Percentiles rank a stretch among this genome's conserved stretches.
phyloP scores from a whole-genome alignment of 179 eudicot genomes.

The Beta lomatogona region DNA sequence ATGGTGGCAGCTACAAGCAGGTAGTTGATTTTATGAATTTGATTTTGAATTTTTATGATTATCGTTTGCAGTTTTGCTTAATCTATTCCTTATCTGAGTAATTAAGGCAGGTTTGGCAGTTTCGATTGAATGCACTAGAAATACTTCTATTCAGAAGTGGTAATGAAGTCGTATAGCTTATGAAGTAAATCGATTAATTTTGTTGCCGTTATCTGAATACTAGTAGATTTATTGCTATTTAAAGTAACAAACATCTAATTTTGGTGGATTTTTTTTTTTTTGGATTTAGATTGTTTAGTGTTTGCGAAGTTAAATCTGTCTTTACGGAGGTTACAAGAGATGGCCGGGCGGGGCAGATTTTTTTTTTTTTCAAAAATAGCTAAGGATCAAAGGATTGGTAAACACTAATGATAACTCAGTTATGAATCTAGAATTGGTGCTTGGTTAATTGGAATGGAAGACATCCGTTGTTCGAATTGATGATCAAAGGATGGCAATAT shows the following conservation, averaged over 20 bases:
- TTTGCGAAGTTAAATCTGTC: background rate
- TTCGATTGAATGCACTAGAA: background rate
- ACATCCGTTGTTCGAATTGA: background rate
- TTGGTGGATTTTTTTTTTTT: background rate
- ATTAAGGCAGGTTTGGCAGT: background rate
- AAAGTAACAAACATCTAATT: background rate
- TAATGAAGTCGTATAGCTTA: background rate
- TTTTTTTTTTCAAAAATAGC: too few relatives aligned
- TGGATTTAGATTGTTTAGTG: background rate
- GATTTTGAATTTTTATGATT: background rate
- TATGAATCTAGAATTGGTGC: slow-evolving; percentile 1
- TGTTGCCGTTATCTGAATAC: background rate
- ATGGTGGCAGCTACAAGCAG: slow-evolving; percentile 99
- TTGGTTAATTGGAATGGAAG: background rate
- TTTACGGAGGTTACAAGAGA: too few relatives aligned
- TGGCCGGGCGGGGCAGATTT: too few relatives aligned
- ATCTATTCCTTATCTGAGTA: background rate
- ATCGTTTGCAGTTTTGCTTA: background rate
- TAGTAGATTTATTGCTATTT: too few relatives aligned
- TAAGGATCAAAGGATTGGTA: too few relatives aligned
- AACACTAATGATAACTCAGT: background rate
- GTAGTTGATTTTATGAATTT: slow-evolving; percentile 28
- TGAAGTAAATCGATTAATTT: background rate
- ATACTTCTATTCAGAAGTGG: too few relatives aligned
- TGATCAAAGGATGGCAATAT: background rate